These are phyloP conservation scores for Suillus hirtellus DNA, from an alignment of 768 basidiomycete genomes.

Conservation along the genomic window DNA sequence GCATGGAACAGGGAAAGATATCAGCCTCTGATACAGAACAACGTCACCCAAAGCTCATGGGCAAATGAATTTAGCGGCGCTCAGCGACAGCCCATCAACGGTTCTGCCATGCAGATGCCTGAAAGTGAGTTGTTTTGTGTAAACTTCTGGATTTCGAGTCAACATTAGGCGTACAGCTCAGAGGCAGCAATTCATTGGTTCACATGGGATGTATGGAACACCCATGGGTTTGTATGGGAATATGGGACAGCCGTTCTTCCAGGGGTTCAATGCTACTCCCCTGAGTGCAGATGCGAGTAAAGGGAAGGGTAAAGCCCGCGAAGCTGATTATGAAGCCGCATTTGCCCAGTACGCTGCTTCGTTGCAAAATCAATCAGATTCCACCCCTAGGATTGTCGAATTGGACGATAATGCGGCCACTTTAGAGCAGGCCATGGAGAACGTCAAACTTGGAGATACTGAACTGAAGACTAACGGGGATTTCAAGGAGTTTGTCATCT, in stretches of 20 bases:
- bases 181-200: conserved; percentile 39
- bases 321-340: conserved; percentile 84
- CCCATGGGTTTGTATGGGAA: conserved; percentile 27
- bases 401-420: conserved; percentile 43
- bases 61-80: conserved; percentile 51
- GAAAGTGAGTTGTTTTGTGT: conserved; percentile 19
- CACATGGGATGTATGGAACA: conserved; percentile 33
- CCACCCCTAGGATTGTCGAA: conserved; percentile 53
- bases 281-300: conserved; percentile 34
- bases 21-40: conserved; percentile 38
- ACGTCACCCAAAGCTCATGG: conserved; percentile 45
- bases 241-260: conserved; percentile 38
- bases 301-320: conserved; percentile 79
- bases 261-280: conserved; percentile 27
- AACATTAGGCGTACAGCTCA: conserved; percentile 27
- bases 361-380: conserved; percentile 42
- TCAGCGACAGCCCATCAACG: conserved; percentile 25
- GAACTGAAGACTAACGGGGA: conserved; percentile 34
- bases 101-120: conserved; percentile 28
- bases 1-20: conserved; percentile 57
- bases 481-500: conserved; percentile 55
- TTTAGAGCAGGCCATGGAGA: conserved; percentile 41
- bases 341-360: conserved; percentile 69
- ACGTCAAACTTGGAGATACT: conserved; percentile 35
- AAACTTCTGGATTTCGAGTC: background rate